Evolutionary conservation across 148 eudicot genomes (phyloP).

Genomic region (Camellia lanceoleosa): DNA sequence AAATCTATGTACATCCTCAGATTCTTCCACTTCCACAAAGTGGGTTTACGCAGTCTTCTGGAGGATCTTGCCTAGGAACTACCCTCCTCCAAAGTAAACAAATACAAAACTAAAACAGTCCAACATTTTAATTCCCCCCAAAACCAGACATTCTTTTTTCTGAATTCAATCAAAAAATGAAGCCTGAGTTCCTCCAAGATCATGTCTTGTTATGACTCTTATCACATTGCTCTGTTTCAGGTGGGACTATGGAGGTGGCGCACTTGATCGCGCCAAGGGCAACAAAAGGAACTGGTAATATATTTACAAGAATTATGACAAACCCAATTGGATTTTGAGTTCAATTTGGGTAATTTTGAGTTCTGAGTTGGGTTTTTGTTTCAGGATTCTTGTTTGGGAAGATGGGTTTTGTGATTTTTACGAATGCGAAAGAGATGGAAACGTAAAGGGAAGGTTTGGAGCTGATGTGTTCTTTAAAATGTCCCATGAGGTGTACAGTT

Average conservation of each 20-base stretch:
- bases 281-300: conserved; percentile 51
- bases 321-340: neutral
- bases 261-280: conserved; percentile 43
- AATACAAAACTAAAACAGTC: neutral
- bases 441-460: conserved; percentile 33
- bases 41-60: conserved; percentile 56
- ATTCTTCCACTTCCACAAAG: conserved; percentile 33
- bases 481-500: conserved; percentile 58
- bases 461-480: conserved; percentile 54
- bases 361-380: conserved; percentile 1
- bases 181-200: neutral
- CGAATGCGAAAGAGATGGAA: conserved; percentile 38
- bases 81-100: conserved; percentile 57
- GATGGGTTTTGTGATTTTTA: conserved; percentile 53
- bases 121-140: too few species aligned
- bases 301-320: neutral
- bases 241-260: conserved; percentile 53
- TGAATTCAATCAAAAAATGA: neutral
- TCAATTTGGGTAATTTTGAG: neutral
- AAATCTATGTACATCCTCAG: conserved; percentile 34
- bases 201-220: neutral
- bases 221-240: conserved; percentile 26
- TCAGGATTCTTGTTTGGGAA: conserved; percentile 65
- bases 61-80: conserved; percentile 52
- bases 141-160: too few species aligned